Conservation (phyloP, 768 basidiomycete species). For the Rhizopogon roseolus region DNA sequence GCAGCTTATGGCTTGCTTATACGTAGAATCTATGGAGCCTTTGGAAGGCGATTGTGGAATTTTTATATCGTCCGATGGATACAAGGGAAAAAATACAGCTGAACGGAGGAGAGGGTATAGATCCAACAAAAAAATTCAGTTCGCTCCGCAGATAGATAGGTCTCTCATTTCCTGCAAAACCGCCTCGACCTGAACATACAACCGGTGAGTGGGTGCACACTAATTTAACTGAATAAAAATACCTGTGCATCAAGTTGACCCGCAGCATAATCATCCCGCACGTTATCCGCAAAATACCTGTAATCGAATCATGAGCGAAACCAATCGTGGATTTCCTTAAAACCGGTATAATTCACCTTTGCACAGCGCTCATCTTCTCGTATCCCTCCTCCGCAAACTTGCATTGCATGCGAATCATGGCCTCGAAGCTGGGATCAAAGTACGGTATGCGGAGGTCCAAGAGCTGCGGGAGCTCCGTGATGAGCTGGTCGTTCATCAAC, state of each 20-base stretch:
- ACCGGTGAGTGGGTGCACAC: too few species aligned
- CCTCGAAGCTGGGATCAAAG: slow-evolving; percentile 98
- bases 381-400: slow-evolving; percentile 99
- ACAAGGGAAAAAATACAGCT: too few species aligned
- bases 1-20: too few species aligned
- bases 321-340: not conserved
- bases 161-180: slow-evolving; percentile 98
- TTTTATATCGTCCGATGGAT: not conserved
- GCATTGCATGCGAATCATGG: slow-evolving; percentile 97
- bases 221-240: not conserved
- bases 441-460: slow-evolving; percentile 95
- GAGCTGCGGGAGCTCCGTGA: slow-evolving; percentile 85
- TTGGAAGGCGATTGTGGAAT: too few species aligned
- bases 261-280: slow-evolving; percentile 95
- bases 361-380: slow-evolving; percentile 92
- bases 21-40: too few species aligned
- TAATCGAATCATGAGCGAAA: not conserved
- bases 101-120: not conserved
- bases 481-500: slow-evolving; percentile 87
- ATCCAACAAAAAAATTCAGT: slow-evolving; percentile 11
- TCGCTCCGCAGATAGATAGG: slow-evolving; percentile 84
- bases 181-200: slow-evolving; percentile 68
- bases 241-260: slow-evolving; percentile 95
- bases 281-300: slow-evolving; percentile 86
- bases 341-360: slow-evolving; percentile 47